phyloP scores from a whole-genome alignment of 805 yeast species.

The Tetrapisispora nanseiensis region DNA sequence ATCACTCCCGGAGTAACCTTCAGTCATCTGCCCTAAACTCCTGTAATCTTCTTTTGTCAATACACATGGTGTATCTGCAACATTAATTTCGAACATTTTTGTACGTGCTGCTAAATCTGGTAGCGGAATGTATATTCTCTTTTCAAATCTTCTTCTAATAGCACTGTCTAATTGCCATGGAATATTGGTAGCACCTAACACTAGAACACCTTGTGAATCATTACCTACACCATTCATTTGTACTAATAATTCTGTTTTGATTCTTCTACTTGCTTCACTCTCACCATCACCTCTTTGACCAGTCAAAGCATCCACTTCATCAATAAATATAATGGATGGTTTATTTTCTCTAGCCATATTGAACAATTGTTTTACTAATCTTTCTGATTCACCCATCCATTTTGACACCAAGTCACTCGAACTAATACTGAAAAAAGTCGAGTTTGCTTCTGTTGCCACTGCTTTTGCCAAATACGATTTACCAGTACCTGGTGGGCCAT shows the following conservation, averaged over 20 bases:
- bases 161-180: slow-evolving; percentile 99
- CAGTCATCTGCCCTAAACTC: slow-evolving; percentile 83
- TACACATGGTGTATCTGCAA: slow-evolving; percentile 81
- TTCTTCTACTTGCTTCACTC: slow-evolving; percentile 90
- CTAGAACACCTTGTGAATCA: slow-evolving; percentile 85
- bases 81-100: slow-evolving; percentile 87
- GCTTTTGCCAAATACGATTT: slow-evolving; percentile 95
- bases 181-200: slow-evolving; percentile 93
- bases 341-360: slow-evolving; percentile 93
- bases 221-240: slow-evolving; percentile 99
- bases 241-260: slow-evolving; percentile 88
- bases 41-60: slow-evolving; percentile 64
- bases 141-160: slow-evolving; percentile 90
- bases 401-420: slow-evolving; percentile 92
- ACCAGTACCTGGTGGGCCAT: slow-evolving; percentile 97
- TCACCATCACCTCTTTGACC: slow-evolving; percentile 98
- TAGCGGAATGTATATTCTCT: slow-evolving; percentile 86
- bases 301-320: slow-evolving; percentile 95
- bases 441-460: slow-evolving; percentile 96
- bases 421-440: slow-evolving; percentile 93
- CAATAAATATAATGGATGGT: slow-evolving; percentile 92
- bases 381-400: slow-evolving; percentile 99
- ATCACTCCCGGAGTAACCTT: slow-evolving; percentile 97
- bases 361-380: slow-evolving; percentile 89
- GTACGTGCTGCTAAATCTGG: slow-evolving; percentile 92